Evolutionary conservation across 2,329 filamentous ascomycete genomes (phyloP), one percentile per base, ranked within the genome.

Genomic region (Purpureocillium lavendulum): DNA sequence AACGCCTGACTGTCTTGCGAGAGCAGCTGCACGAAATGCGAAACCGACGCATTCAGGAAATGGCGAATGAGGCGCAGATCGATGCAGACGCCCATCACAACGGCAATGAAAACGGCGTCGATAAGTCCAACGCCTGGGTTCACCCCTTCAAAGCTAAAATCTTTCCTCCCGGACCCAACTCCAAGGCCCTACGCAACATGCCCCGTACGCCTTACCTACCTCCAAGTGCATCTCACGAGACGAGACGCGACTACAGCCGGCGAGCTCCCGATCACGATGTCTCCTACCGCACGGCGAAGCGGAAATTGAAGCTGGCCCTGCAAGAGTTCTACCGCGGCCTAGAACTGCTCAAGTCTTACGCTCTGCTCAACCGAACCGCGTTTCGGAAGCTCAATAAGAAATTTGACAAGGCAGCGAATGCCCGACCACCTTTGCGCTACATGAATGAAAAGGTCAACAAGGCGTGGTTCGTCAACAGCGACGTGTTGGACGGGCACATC

Each of bases 321-420:
- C 85, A 94, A 53, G 92, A 97, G 58, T 95, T 88, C 58, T 97
- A 98, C 58, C 82, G 90, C 15, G 84, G 86, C 1, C 71, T 98
- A 12, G 92, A 98, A 57, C 68, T 97, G 34, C 72, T 98, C 43
- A 97, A 96, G 64, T 85, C 87, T 0, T 98, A 94, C 53, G 83
- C 88, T 2, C 66, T 94, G 16, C 70, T 96, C 12, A 98, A 98
- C 59, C 77, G 87, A 36, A 95, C 87, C 1, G 92, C 88, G 0
- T 97, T 97, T 55, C 82, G 89, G 26, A 98, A 98, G 61, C 87
- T 98, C 56, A 96, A 94, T 64, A 98, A 98, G 61, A 98, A 98
- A 62, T 97, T 94, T 58, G 89, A 97, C 70, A 98, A 97, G 65
- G 79, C 84, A 2, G 79, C 88, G 41, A 78, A 88, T 50, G 82